Conservation (phyloP, 768 basidiomycete species). For the Termitomyces sp. region DNA sequence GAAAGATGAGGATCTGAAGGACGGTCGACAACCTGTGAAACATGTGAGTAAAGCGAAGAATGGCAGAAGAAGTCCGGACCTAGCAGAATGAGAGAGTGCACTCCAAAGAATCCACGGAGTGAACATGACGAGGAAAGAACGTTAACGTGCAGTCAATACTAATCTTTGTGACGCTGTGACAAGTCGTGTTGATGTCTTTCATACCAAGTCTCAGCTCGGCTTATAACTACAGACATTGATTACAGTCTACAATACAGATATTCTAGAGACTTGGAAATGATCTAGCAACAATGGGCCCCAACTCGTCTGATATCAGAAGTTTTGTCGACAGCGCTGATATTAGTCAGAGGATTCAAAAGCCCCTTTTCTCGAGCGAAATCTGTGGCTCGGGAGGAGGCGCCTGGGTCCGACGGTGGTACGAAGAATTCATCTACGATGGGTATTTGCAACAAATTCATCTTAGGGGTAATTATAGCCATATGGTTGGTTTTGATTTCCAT, state of each 20-base stretch:
- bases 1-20: slow-evolving; percentile 76
- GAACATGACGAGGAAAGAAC: slow-evolving; percentile 26
- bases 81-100: slow-evolving; percentile 58
- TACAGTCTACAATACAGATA: neutral
- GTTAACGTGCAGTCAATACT: neutral
- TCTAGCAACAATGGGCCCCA: slow-evolving; percentile 15
- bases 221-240: neutral
- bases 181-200: neutral
- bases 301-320: slow-evolving; percentile 8
- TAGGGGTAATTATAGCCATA: slow-evolving; percentile 92
- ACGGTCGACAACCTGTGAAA: slow-evolving; percentile 62
- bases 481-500: slow-evolving; percentile 98
- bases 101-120: slow-evolving; percentile 66
- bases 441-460: slow-evolving; percentile 92
- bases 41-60: neutral
- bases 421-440: slow-evolving; percentile 93
- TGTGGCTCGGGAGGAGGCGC: slow-evolving; percentile 58
- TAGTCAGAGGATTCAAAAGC: slow-evolving; percentile 59
- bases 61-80: slow-evolving; percentile 25
- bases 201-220: neutral
- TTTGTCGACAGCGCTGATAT: slow-evolving; percentile 19
- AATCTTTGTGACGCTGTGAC: slow-evolving; percentile 5
- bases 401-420: slow-evolving; percentile 81
- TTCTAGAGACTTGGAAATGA: neutral
- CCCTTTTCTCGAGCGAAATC: slow-evolving; percentile 89